Evolutionary conservation across 73 alveolate genomes (phyloP).

Genomic region (Tetrahymena thermophila): DNA sequence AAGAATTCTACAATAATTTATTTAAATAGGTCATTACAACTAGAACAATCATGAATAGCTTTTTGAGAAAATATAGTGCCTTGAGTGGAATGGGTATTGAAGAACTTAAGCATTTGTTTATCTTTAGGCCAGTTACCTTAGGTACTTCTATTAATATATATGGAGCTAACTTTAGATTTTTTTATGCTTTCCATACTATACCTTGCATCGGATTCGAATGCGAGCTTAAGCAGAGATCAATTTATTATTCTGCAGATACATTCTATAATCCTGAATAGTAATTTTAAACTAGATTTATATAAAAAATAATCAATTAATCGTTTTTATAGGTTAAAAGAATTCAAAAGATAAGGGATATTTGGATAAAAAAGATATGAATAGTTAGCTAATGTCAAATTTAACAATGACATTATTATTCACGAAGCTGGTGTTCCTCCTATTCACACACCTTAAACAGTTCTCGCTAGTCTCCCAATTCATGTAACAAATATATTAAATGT

Average conservation of each 20-base stretch:
- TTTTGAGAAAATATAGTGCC: constrained; percentile 36
- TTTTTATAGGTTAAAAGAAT: not conserved
- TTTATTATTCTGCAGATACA: constrained; percentile 32
- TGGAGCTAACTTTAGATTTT: constrained; percentile 38
- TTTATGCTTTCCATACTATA: constrained; percentile 42
- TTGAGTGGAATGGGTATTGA: constrained; percentile 19
- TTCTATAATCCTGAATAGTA: constrained; percentile 24
- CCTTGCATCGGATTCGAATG: constrained; percentile 41
- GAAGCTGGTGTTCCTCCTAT: constrained; percentile 52
- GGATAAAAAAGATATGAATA: not conserved
- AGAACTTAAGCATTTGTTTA: constrained; percentile 11
- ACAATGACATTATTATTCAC: constrained; percentile 34
- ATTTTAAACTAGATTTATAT: not conserved
- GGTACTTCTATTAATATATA: constrained; percentile 28
- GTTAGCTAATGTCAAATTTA: constrained; percentile 5
- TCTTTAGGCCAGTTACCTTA: constrained; percentile 34
- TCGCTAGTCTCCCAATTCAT: constrained; percentile 22
- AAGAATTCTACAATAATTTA: not conserved
- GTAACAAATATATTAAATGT: not conserved
- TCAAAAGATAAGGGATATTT: not conserved
- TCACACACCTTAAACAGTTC: constrained; percentile 36
- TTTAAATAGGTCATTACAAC: constrained; percentile 11
- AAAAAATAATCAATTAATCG: not conserved
- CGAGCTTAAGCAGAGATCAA: constrained; percentile 4
- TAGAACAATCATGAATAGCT: constrained; percentile 39